Evolutionary conservation across 176 grass and related monocot species (phyloP), one percentile per base, ranked within the genome.

Genomic region (Alloteropsis semialata): DNA sequence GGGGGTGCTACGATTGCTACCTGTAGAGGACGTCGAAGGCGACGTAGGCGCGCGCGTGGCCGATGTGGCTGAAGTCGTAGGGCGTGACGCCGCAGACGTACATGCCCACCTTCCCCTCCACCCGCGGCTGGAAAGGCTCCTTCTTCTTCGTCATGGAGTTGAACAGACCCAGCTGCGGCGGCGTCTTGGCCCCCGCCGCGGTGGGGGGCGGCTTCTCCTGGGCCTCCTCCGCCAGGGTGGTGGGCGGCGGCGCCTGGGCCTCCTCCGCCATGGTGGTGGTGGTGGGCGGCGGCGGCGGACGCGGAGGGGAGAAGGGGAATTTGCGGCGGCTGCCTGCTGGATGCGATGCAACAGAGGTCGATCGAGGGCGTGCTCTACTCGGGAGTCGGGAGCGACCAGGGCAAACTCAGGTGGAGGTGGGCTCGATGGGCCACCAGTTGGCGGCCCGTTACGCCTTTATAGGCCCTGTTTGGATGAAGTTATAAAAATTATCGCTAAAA

Each of bases 61-160:
- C 88, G 37, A 87, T 74, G 37, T 87, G 86, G 80, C 80, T 82
- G 24, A 67, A 82, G 45, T 87, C 88, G 66, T 90, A 84, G 65
- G 84, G 79, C 19, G 88, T 90, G 64, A 90, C 57, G 38, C 88
- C 88, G 45, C 88, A 90, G 36, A 90, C 88, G 79, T 90, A 90
- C 84, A 90, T 87, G 36, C 44, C 36, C 3, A 90, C 88, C 58
- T 83, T 82, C 24, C 88, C 88, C 43, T 87, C 74, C 29, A 83
- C 68, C 22, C 59, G 79, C 43, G 88, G 84, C 65, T 65, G 55
- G 84, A 90, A 87, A 6, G 71, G 56, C 74, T 87, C 84, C 79
- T 82, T 61, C 57, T 16, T 62, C 66, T 80, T 86, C 13, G 80
- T 83, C 67, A 36, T 27, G 29, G 79, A 60, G 38, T 87, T 78